phyloP scores from a whole-genome alignment of 257 asterid genomes.

The Catharanthus roseus region DNA sequence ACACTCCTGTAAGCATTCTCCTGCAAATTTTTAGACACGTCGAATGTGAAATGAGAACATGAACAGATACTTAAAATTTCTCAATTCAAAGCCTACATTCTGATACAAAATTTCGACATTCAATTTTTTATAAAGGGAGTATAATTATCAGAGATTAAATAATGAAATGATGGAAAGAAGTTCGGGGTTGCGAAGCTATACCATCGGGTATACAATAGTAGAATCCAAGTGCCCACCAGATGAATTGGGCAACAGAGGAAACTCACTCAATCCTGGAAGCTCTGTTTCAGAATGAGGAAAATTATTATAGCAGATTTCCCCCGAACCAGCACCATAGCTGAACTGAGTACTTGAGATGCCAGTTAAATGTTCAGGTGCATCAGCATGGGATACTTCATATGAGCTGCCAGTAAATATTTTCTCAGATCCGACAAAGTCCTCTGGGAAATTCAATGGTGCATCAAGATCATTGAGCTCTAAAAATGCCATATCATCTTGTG shows the following conservation, averaged over 20 bases:
- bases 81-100: no score
- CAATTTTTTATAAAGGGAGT: not conserved
- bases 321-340: not conserved
- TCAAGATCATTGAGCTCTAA: slow-evolving; percentile 62
- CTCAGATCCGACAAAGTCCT: slow-evolving; percentile 21
- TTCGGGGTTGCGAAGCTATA: not conserved
- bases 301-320: not conserved
- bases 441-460: slow-evolving; percentile 34
- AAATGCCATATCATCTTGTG: slow-evolving; percentile 29
- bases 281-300: not conserved
- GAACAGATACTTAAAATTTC: no score
- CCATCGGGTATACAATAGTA: not conserved
- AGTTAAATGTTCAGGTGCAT: slow-evolving; percentile 6
- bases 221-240: slow-evolving; percentile 1
- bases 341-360: not conserved
- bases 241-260: not conserved
- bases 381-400: slow-evolving; percentile 21
- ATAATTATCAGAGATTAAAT: not conserved
- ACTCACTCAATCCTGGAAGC: not conserved
- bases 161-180: not conserved
- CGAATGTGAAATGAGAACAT: not conserved
- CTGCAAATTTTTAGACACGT: not conserved
- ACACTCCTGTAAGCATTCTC: not conserved
- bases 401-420: slow-evolving; percentile 17
- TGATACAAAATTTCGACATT: no score